Evolutionary conservation across 2,329 filamentous ascomycete species (phyloP), one percentile per base, ranked within the genome.

Genomic region (Claviceps pazoutovae): DNA sequence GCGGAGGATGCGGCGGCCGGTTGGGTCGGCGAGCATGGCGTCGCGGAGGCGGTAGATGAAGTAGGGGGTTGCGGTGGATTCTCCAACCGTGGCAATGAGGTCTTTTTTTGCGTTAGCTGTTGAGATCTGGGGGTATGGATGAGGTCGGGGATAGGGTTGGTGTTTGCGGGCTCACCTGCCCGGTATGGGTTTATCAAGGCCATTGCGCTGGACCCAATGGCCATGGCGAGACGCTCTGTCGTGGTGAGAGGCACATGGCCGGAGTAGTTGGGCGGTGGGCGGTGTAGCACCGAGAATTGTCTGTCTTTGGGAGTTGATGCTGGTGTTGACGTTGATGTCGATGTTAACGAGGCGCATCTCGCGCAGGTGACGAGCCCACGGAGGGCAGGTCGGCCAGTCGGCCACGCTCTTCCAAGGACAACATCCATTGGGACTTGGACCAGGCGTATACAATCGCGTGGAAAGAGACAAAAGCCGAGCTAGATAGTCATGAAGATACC

Each of bases 11-110:
- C 89, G 84, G 1, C 93, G 86, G 52, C 93, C 93, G 0, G 88
- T 95, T 1, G 87, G 76, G 57, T 83, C 74, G 30, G 80, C 72
- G 51, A 98, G 86, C 93, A 98, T 98, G 56, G 85, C 87, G 64
- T 91, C 80, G 58, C 88, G 89, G 19, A 98, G 86, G 52, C 88
- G 86, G 69, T 87, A 81, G 68, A 96, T 90, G 72, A 97, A 96
- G 76, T 89, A 95, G 13, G 93, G 93, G 9, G 90, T 88, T 21
- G 90, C 88, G 3, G 93, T 97, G 30, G 90, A 83, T 74, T 98
- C 93, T 63, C 90, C 91, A n/a, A 95, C 80, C 37, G 88, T 80
- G 37, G 93, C 93, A 60, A 98, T 94, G 58, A 98, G 82, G 71
- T 98, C 93, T 88, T 14, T 88, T 88, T 14, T 11, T 11, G 30